A percentile compares a stretch with the other conserved stretches of the same genome.
These are phyloP conservation scores for Inosperma sp. DNA, from an alignment of 768 basidiomycete genomes.

Conservation along the genomic window DNA sequence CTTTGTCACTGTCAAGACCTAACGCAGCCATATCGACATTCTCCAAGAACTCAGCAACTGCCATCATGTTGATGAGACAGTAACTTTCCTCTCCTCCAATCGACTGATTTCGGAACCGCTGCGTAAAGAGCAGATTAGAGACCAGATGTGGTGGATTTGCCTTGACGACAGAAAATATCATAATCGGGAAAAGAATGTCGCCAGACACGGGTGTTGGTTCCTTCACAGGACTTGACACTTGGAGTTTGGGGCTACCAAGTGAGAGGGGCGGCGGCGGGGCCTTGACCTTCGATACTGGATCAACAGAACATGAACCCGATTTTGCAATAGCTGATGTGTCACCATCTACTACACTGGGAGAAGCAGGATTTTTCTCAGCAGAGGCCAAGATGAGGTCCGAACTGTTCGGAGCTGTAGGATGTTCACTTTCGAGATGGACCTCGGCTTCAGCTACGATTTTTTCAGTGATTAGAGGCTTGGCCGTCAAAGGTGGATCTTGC, in stretches of 20 bases:
- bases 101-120: slow-evolving; percentile 53
- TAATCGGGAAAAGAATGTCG: slow-evolving; percentile 86
- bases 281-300: slow-evolving; percentile 14
- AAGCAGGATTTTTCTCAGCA: too few species aligned
- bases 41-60: slow-evolving; percentile 93
- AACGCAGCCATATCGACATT: slow-evolving; percentile 79
- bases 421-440: too few species aligned
- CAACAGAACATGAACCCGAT: not conserved
- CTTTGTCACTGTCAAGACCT: slow-evolving; percentile 53
- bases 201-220: slow-evolving; percentile 63
- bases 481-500: slow-evolving; percentile 22
- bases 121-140: slow-evolving; percentile 61
- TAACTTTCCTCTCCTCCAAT: slow-evolving; percentile 84
- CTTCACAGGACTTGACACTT: slow-evolving; percentile 15
- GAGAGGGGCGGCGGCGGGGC: slow-evolving; percentile 11
- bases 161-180: slow-evolving; percentile 93
- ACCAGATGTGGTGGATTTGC: slow-evolving; percentile 82
- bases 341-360: too few species aligned
- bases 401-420: too few species aligned
- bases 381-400: too few species aligned
- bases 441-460: too few species aligned
- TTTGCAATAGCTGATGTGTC: not conserved
- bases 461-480: slow-evolving; percentile 18
- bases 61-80: slow-evolving; percentile 91
- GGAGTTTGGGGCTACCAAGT: slow-evolving; percentile 14